A percentile compares a stretch with the other conserved stretches of the same genome.
phyloP scores from a whole-genome alignment of 352 stramenopile genomes.

The Globisporangium abappressorium region DNA sequence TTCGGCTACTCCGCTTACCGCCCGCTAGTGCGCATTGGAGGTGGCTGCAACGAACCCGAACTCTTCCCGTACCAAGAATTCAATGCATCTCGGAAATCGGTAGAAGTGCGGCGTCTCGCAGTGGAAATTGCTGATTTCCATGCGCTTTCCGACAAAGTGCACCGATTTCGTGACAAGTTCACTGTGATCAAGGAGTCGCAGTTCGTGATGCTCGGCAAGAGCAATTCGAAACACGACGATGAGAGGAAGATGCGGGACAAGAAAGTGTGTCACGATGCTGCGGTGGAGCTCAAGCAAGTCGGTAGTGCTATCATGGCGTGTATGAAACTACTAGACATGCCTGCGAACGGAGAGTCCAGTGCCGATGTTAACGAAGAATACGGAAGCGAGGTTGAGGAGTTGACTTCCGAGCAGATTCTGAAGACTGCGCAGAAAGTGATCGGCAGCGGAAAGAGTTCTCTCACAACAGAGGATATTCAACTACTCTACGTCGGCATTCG shows the following conservation, averaged over 20 bases:
- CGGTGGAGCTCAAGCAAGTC: conserved; percentile 11
- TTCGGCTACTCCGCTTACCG: conserved; percentile 37
- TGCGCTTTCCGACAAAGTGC: conserved; percentile 23
- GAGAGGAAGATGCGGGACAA: conserved; percentile 13
- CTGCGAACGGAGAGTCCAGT: neutral
- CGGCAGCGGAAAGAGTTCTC: neutral
- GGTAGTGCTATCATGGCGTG: conserved; percentile 9
- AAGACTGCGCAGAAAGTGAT: neutral
- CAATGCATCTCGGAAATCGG: conserved; percentile 17
- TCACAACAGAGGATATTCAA: conserved; percentile 32
- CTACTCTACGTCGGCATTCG: conserved; percentile 44
- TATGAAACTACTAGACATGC: neutral
- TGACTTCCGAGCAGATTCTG: neutral
- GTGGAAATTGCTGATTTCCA: conserved; percentile 33
- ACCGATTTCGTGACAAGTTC: conserved; percentile 12
- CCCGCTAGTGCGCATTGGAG: conserved; percentile 59
- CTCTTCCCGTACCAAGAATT: conserved; percentile 44
- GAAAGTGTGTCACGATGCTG: conserved; percentile 19
- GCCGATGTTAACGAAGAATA: neutral
- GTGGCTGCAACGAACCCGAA: conserved; percentile 57
- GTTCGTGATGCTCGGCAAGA: conserved; percentile 11
- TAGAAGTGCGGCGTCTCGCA: conserved; percentile 21
- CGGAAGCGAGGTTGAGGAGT: neutral
- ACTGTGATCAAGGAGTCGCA: conserved; percentile 15
- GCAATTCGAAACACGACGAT: neutral